phyloP scores from a whole-genome alignment of 371 early-diverging fungal genomes.

The Mucor saturninus region DNA sequence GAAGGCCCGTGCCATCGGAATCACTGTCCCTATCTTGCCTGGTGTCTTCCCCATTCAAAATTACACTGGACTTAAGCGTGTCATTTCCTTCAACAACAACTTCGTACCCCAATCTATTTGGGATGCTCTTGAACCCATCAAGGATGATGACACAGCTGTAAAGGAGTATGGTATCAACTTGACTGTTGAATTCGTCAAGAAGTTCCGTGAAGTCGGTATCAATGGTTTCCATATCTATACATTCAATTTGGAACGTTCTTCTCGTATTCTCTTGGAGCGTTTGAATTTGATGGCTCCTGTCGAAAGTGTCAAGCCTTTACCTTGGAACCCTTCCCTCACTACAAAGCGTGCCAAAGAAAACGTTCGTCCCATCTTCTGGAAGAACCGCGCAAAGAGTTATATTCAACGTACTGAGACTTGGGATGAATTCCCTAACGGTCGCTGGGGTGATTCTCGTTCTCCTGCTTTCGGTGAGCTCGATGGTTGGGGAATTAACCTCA shows the following conservation, averaged over 20 bases:
- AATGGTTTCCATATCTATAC: slow-evolving; percentile 86
- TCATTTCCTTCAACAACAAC: slow-evolving; percentile 87
- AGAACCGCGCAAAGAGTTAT: slow-evolving; percentile 92
- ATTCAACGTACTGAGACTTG: slow-evolving; percentile 92
- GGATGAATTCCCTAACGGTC: slow-evolving; percentile 98
- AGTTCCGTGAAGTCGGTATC: slow-evolving; percentile 73
- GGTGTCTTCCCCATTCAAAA: slow-evolving; percentile 96
- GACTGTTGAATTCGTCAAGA: slow-evolving; percentile 79
- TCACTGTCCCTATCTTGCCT: slow-evolving; percentile 91
- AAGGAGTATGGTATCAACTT: slow-evolving; percentile 92
- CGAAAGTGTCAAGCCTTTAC: slow-evolving; percentile 81
- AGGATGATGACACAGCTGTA: slow-evolving; percentile 94
- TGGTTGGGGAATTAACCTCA: slow-evolving; percentile 84
- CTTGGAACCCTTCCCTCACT: slow-evolving; percentile 56
- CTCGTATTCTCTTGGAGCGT: slow-evolving; percentile 86
- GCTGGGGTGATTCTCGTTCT: slow-evolving; percentile 97
- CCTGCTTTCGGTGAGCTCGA: slow-evolving; percentile 94
- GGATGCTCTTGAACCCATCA: slow-evolving; percentile 89
- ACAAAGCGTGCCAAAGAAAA: slow-evolving; percentile 90
- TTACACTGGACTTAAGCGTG: slow-evolving; percentile 84
- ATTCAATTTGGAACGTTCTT: slow-evolving; percentile 89
- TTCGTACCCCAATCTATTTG: slow-evolving; percentile 82
- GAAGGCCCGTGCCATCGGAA: slow-evolving; percentile 77
- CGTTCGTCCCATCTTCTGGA: slow-evolving; percentile 98
- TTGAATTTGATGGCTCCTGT: slow-evolving; percentile 74